These are phyloP conservation scores for Suillus occidentalis DNA, from an alignment of 768 basidiomycete genomes.

Conservation along the genomic window DNA sequence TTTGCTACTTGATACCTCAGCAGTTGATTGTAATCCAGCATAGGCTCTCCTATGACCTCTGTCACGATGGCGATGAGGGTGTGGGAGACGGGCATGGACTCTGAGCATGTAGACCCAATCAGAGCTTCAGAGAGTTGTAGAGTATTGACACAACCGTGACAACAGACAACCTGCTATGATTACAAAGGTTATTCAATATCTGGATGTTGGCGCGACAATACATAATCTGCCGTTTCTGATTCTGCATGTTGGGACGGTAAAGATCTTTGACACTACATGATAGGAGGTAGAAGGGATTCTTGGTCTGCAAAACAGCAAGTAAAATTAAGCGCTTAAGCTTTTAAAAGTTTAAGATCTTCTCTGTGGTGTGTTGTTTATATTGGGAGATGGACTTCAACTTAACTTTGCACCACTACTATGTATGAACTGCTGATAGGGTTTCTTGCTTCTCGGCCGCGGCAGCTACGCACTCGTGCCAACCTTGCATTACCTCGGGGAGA, in stretches of 20 bases:
- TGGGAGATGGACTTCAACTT: background rate
- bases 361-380: background rate
- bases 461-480: background rate
- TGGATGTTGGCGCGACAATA: background rate
- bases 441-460: background rate
- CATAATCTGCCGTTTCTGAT: background rate
- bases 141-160: background rate
- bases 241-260: background rate
- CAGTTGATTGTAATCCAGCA: constrained; percentile 52
- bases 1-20: constrained; percentile 53
- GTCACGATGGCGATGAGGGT: constrained; percentile 51
- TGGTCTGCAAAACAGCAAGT: background rate
- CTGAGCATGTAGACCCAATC: constrained; percentile 23
- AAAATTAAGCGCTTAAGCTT: background rate
- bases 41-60: constrained; percentile 62
- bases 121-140: constrained; percentile 23
- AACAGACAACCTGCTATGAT: background rate
- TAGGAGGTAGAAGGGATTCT: background rate
- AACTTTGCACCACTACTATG: background rate
- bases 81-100: constrained; percentile 26
- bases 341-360: background rate
- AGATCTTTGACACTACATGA: background rate
- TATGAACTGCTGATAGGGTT: background rate
- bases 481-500: constrained; percentile 1
- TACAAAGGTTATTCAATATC: background rate